Conservation (phyloP, 1,284 basidiomycete genomes). For the Amylostereum chailletii region DNA sequence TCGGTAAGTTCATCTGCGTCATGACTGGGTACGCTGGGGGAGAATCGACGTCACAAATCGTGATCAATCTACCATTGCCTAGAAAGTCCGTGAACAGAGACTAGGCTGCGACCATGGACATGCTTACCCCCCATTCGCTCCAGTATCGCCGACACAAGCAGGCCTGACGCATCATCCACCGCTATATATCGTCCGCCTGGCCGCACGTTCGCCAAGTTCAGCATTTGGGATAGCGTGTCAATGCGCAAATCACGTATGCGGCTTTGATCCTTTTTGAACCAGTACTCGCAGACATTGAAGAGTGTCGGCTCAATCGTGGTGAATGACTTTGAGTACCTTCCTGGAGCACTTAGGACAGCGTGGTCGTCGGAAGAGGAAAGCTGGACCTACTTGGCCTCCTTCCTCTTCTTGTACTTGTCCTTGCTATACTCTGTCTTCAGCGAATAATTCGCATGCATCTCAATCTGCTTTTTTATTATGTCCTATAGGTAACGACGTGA, state of each 20-base stretch:
- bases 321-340: slow-evolving; percentile 74
- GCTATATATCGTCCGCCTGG: slow-evolving; percentile 85
- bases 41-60: slow-evolving; percentile 86
- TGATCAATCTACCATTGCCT: slow-evolving; percentile 77
- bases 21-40: slow-evolving; percentile 89
- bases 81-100: slow-evolving; percentile 4
- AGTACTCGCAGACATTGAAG: slow-evolving; percentile 85
- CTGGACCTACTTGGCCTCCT: slow-evolving; percentile 79
- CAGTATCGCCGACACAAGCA: slow-evolving; percentile 80
- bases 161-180: slow-evolving; percentile 87
- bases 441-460: slow-evolving; percentile 81
- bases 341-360: slow-evolving; percentile 30
- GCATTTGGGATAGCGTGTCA: slow-evolving; percentile 84
- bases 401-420: slow-evolving; percentile 92
- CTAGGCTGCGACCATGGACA: not conserved
- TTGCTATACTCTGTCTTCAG: slow-evolving; percentile 96
- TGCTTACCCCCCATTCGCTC: slow-evolving; percentile 77
- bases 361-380: not conserved
- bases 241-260: slow-evolving; percentile 81
- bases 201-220: slow-evolving; percentile 77
- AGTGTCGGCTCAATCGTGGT: slow-evolving; percentile 84
- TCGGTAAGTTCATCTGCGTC: slow-evolving; percentile 79
- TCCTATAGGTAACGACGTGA: slow-evolving; percentile 42
- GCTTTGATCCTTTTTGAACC: slow-evolving; percentile 75
- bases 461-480: slow-evolving; percentile 89